A percentile compares a stretch with the other conserved stretches of the same genome.
These are phyloP conservation scores for Bruguiera hainesii DNA, from an alignment of 441 rosid genomes.

Conservation along the genomic window DNA sequence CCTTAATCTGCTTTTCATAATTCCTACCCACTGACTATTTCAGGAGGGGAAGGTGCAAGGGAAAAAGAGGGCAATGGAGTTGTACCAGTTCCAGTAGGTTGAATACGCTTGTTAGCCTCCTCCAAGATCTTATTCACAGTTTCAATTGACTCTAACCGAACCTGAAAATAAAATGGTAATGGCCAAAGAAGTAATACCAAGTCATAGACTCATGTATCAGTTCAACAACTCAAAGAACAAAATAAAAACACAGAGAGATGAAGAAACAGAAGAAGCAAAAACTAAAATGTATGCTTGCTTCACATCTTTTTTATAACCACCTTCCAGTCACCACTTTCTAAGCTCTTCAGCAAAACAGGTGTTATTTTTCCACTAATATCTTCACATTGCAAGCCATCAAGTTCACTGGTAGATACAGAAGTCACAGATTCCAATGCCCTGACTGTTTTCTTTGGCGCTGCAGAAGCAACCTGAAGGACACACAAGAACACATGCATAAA, in stretches of 20 bases:
- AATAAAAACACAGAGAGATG: neutral
- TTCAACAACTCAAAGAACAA: slow-evolving; percentile 3
- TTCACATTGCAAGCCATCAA: slow-evolving; percentile 96
- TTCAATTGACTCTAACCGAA: slow-evolving; percentile 97
- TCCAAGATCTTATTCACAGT: slow-evolving; percentile 90
- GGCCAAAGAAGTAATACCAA: slow-evolving; percentile 8
- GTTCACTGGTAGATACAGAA: slow-evolving; percentile 59
- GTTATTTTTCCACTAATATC: slow-evolving; percentile 95
- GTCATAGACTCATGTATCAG: neutral
- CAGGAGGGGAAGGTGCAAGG: neutral
- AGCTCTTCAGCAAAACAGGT: slow-evolving; percentile 76
- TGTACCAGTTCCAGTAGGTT: slow-evolving; percentile 95
- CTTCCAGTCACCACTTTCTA: slow-evolving; percentile 99
- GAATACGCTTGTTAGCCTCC: slow-evolving; percentile 98
- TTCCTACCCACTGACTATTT: neutral
- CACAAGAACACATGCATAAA: slow-evolving; percentile 17
- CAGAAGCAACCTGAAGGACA: slow-evolving; percentile 68
- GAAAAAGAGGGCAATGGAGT: neutral
- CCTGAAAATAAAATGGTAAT: slow-evolving; percentile 36
- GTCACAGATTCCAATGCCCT: slow-evolving; percentile 52
- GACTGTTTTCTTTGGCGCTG: slow-evolving; percentile 74
- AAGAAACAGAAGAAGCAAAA: neutral
- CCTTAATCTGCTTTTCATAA: neutral
- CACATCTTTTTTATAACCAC: neutral
- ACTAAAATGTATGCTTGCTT: neutral